Evolutionary conservation across 2,329 filamentous ascomycete species (phyloP).

Genomic region (Trichophyton simii): DNA sequence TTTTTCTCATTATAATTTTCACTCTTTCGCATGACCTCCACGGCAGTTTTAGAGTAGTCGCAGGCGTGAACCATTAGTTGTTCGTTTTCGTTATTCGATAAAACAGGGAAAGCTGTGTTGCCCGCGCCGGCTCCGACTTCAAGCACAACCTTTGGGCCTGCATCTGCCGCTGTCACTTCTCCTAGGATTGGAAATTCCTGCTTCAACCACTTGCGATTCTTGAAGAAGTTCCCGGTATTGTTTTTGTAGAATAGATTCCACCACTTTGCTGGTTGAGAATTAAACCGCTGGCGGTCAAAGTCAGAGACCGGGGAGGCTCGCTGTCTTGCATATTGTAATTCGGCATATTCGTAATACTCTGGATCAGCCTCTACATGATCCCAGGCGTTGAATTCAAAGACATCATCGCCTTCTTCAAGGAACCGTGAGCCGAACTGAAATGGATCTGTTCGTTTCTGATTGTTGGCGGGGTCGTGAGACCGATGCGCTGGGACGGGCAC

Average conservation of each 20-base stretch:
- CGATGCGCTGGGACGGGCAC: conserved; percentile 43
- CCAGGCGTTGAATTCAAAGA: conserved; percentile 98
- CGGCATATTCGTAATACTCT: conserved; percentile 72
- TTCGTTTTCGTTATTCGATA: conserved; percentile 72
- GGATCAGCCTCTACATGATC: conserved; percentile 93
- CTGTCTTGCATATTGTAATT: conserved; percentile 74
- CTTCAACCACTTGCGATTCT: conserved; percentile 91
- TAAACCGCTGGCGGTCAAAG: conserved; percentile 85
- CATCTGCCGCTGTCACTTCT: conserved; percentile 57
- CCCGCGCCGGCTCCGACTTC: conserved; percentile 93
- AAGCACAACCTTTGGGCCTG: conserved; percentile 58
- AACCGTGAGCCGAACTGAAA: conserved; percentile 91
- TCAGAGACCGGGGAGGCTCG: conserved; percentile 76
- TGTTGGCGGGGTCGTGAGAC: conserved; percentile 56
- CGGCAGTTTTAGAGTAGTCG: conserved; percentile 90
- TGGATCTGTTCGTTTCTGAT: conserved; percentile 77
- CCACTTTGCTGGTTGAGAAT: conserved; percentile 81
- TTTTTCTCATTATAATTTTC: conserved; percentile 58
- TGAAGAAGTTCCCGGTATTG: conserved; percentile 96
- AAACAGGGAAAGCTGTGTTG: conserved; percentile 87
- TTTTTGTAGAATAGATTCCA: conserved; percentile 99
- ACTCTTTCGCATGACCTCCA: conserved; percentile 78
- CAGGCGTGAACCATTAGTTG: conserved; percentile 78
- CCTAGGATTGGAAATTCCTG: conserved; percentile 90
- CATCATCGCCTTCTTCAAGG: conserved; percentile 71